Conservation (phyloP, 108 stramenopile genomes). For the Cyclotella atomus region DNA sequence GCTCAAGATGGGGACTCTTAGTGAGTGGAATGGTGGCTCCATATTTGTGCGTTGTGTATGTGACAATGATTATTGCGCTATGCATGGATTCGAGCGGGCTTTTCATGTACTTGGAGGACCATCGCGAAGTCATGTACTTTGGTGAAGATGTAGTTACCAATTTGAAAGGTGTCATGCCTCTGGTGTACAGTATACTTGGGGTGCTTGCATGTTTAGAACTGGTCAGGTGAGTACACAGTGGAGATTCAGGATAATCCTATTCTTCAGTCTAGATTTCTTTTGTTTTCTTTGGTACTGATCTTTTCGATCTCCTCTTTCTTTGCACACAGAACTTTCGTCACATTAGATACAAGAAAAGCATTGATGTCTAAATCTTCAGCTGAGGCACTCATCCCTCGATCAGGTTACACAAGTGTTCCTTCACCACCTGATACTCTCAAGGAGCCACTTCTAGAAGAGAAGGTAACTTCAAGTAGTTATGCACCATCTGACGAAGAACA, state of each 20-base stretch:
- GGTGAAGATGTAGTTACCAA: slow-evolving; percentile 29
- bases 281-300: neutral
- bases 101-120: slow-evolving; percentile 33
- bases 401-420: neutral
- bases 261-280: neutral
- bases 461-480: neutral
- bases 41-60: slow-evolving; percentile 23
- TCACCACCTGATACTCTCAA: slow-evolving; percentile 1
- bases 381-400: slow-evolving; percentile 8
- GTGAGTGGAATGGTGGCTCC: slow-evolving; percentile 28
- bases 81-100: slow-evolving; percentile 25
- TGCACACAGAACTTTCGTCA: slow-evolving; percentile 5
- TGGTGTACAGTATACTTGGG: slow-evolving; percentile 20
- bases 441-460: slow-evolving; percentile 15
- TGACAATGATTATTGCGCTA: slow-evolving; percentile 37
- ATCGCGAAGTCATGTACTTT: slow-evolving; percentile 40
- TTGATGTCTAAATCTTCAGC: neutral
- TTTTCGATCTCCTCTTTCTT: neutral
- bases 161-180: slow-evolving; percentile 18
- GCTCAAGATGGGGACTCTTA: slow-evolving; percentile 18
- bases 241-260: neutral
- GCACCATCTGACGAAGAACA: neutral
- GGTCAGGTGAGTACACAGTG: slow-evolving; percentile 21
- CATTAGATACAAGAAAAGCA: slow-evolving; percentile 12
- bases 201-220: slow-evolving; percentile 9